Percentiles rank a stretch among this genome's conserved stretches.
These are phyloP conservation scores for Knufia fluminis DNA, from an alignment of 2,329 filamentous ascomycete genomes.

Conservation along the genomic window DNA sequence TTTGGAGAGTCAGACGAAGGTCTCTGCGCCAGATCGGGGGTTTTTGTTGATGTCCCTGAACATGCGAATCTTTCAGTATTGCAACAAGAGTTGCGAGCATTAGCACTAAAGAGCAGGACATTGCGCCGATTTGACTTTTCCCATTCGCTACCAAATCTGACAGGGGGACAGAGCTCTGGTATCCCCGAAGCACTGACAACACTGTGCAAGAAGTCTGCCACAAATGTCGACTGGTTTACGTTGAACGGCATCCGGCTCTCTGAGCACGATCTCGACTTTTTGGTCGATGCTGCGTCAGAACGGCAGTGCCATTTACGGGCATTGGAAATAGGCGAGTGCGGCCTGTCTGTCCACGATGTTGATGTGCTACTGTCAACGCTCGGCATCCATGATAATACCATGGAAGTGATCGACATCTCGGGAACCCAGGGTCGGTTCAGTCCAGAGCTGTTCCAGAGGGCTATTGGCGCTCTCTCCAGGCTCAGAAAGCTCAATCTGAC, in stretches of 20 bases:
- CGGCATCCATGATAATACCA: constrained; percentile 54
- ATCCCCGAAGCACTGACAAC: constrained; percentile 62
- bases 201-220: constrained; percentile 56
- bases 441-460: constrained; percentile 54
- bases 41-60: constrained; percentile 44
- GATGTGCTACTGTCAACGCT: constrained; percentile 56
- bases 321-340: constrained; percentile 57
- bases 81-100: constrained; percentile 58
- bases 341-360: constrained; percentile 39
- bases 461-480: constrained; percentile 57
- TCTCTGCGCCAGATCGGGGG: constrained; percentile 50
- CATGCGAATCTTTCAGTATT: constrained; percentile 49
- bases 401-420: constrained; percentile 60
- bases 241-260: constrained; percentile 61
- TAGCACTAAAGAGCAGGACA: constrained; percentile 56
- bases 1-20: constrained; percentile 56
- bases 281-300: constrained; percentile 60
- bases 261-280: constrained; percentile 57
- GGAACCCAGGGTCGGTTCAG: constrained; percentile 57
- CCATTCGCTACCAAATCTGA: constrained; percentile 35
- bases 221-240: constrained; percentile 62
- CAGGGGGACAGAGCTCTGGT: constrained; percentile 52
- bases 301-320: constrained; percentile 56
- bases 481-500: constrained; percentile 59
- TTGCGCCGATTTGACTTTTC: constrained; percentile 58